Conservation (phyloP, 257 asterid species). For the Capsicum chinense region DNA sequence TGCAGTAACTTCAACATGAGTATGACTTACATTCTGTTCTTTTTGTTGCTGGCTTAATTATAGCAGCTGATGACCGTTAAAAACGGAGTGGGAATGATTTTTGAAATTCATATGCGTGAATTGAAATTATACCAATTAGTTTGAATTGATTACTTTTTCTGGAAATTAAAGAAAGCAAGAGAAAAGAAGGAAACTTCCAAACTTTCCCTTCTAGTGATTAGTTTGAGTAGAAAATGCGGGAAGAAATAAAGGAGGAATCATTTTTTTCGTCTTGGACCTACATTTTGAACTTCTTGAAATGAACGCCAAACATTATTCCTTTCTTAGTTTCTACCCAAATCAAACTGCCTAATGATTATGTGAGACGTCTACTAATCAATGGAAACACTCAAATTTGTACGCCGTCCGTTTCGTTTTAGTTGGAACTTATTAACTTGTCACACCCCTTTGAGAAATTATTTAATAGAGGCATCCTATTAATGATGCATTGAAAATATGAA, state of each 20-base stretch:
- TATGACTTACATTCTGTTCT: neutral
- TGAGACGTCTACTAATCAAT: no score
- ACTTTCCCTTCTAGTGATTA: neutral
- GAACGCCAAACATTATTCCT: neutral
- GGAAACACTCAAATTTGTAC: no score
- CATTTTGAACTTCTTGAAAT: neutral
- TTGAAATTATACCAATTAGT: neutral
- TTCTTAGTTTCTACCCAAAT: slow-evolving; percentile 12
- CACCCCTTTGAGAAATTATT: no score
- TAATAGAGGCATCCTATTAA: no score
- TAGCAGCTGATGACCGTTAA: neutral
- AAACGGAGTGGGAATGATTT: neutral
- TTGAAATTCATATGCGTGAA: neutral
- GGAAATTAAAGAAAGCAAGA: slow-evolving; percentile 16
- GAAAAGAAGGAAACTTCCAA: slow-evolving; percentile 8
- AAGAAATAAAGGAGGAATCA: slow-evolving; percentile 18
- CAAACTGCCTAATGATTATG: no score
- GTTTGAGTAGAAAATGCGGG: slow-evolving; percentile 8
- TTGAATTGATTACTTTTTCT: neutral
- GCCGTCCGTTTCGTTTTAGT: no score
- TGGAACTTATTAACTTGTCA: no score
- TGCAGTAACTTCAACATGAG: slow-evolving; percentile 3
- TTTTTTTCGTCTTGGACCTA: slow-evolving; percentile 16
- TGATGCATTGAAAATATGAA: no score
- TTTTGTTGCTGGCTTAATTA: neutral